These are phyloP conservation scores for Gnaphalium uliginosum DNA, from an alignment of 129 eudicot genomes.

Conservation along the genomic window DNA sequence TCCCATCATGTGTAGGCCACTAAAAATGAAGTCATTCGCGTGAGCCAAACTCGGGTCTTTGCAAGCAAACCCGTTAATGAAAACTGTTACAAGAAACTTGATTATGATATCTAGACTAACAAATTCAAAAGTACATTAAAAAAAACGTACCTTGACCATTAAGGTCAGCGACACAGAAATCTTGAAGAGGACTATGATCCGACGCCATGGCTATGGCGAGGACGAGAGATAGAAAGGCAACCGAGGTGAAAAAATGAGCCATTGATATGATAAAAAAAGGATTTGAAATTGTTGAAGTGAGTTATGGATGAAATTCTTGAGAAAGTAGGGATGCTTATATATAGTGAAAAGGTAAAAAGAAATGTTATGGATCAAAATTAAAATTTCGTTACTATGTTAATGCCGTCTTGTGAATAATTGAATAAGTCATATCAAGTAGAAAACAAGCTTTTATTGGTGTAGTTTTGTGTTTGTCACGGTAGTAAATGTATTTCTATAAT, in stretches of 20 bases:
- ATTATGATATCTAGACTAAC: too few relatives aligned
- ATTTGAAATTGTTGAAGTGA: background rate
- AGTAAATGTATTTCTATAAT: too few relatives aligned
- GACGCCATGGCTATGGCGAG: slow-evolving; percentile 23
- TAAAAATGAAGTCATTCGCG: too few relatives aligned
- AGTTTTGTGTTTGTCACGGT: too few relatives aligned
- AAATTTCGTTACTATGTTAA: background rate
- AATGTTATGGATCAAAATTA: too few relatives aligned
- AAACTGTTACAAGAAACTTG: too few relatives aligned
- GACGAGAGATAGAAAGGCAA: background rate
- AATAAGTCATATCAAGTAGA: background rate
- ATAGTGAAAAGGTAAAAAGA: background rate
- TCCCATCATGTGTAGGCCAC: too few relatives aligned
- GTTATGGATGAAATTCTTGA: background rate
- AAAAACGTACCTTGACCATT: slow-evolving; percentile 24
- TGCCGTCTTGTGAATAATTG: background rate
- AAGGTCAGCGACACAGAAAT: slow-evolving; percentile 35
- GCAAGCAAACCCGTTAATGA: too few relatives aligned
- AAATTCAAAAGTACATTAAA: too few relatives aligned
- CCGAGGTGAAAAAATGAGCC: slow-evolving; percentile 24
- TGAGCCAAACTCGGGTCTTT: too few relatives aligned
- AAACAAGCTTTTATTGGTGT: too few relatives aligned
- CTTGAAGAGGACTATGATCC: slow-evolving; percentile 42
- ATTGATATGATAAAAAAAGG: slow-evolving; percentile 20
- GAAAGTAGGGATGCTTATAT: background rate